phyloP scores from a whole-genome alignment of 192 early-diverging fungal species.

The Ramicandelaber brevisporus region DNA sequence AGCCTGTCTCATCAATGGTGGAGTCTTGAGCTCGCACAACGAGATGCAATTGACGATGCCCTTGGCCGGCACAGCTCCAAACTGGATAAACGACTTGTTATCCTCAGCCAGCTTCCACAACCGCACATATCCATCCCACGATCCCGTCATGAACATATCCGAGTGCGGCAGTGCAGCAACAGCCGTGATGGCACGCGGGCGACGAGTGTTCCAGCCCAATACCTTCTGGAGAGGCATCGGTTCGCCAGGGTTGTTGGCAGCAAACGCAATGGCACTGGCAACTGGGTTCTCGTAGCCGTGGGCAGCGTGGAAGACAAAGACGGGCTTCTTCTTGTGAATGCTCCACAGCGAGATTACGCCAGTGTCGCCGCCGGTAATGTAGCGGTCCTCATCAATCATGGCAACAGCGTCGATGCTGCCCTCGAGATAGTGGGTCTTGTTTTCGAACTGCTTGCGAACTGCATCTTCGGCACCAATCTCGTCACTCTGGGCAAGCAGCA shows the following conservation, averaged over 20 bases:
- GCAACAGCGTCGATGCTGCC: conserved; percentile 63
- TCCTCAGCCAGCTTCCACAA: conserved; percentile 60
- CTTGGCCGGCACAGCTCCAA: conserved; percentile 34
- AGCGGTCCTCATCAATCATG: conserved; percentile 82
- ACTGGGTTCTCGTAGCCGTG: conserved; percentile 35
- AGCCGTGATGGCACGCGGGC: conserved; percentile 66
- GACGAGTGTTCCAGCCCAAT: too few species aligned
- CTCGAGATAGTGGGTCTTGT: conserved; percentile 13
- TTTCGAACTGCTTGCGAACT: conserved; percentile 4
- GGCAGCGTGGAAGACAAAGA: conserved; percentile 41
- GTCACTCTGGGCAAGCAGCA: too few species aligned
- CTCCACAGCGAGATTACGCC: conserved; percentile 87
- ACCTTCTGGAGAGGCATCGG: conserved; percentile 1
- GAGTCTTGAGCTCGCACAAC: conserved; percentile 10
- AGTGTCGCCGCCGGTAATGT: conserved; percentile 70
- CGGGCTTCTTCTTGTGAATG: conserved; percentile 72
- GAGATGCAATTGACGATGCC: conserved; percentile 26
- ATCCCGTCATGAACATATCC: conserved; percentile 74
- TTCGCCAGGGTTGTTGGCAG: neutral
- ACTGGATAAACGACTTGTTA: conserved; percentile 28
- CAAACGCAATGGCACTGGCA: neutral
- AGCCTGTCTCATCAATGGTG: too few species aligned
- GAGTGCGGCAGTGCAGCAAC: conserved; percentile 59
- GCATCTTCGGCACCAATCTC: too few species aligned
- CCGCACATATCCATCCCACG: conserved; percentile 64